Base-by-base conservation (phyloP, 2,329 filamentous ascomycete species). In the Phaeomoniella chlamydospora region DNA sequence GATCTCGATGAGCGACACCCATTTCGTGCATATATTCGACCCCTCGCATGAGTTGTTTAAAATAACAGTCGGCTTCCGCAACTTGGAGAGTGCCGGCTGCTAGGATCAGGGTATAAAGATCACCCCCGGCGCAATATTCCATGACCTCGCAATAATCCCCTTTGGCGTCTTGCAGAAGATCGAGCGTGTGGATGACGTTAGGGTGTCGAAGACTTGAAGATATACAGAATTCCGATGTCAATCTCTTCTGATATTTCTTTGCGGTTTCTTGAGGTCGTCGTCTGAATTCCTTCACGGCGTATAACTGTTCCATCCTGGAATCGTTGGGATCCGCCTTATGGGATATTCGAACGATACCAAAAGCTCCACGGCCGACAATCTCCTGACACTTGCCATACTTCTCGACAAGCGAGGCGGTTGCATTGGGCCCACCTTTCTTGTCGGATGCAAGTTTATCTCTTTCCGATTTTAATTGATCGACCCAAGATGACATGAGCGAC, bases 11-110 rank as follows among this genome's bases (percentile, higher is more conserved):
- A 10, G 90, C 88, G 16, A 98, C 90, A 38, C 90, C 90, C 90
- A 96, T 98, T 55, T 96, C 88, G 60, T 98, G 90, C 66, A 98
- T 86, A 57, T 98, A 98, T 59, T 96, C 88, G 36, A 98, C 90
- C 42, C 90, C 90, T 39, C 90, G 83, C 88, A 98, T 96, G 59
- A 96, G 77, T 59, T 98, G 90, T 63, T 96, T 94, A 69, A 98
- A 98, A 58, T 90, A 92, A 61, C 90, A 98, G 56, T 98, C 90
- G 41, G 90, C 88, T 59, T 98, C 90, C 41, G 76, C 68, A 18
- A 92, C 84, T 55, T 92, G 87, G 14, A 98, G 76, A 58, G 94
- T 94, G 40, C 84, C 84, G 26, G 86, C 85, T 4, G 90, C 77
- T 18, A 96, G 74, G 14, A 98, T 81, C 4, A 98, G 70, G 0